These are phyloP conservation scores for Dispira simplex DNA, from an alignment of 192 early-diverging fungal species.

Conservation along the genomic window DNA sequence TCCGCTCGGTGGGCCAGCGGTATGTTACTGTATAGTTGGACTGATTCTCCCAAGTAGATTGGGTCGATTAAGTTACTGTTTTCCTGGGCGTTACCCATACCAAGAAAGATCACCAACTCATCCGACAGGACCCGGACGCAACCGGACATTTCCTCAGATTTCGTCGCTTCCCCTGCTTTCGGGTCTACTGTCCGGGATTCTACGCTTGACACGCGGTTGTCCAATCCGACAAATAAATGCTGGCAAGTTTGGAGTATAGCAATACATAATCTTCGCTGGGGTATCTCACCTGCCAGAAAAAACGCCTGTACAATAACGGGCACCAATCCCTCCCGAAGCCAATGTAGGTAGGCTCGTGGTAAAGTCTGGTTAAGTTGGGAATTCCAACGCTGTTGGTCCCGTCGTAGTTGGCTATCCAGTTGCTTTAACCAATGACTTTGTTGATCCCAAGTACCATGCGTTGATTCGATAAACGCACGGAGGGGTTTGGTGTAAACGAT, in stretches of 20 bases:
- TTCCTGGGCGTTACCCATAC: no score
- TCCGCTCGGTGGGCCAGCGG: no score
- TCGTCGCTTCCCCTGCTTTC: no score
- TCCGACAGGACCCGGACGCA: no score
- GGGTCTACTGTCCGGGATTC: no score
- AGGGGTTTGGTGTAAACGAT: not conserved
- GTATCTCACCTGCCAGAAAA: not conserved
- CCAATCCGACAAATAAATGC: not conserved
- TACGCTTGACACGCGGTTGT: not conserved
- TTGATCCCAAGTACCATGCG: not conserved
- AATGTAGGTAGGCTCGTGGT: not conserved
- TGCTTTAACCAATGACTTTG: constrained; percentile 1
- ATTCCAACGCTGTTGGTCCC: no score
- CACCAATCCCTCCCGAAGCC: not conserved
- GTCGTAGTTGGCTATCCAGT: not conserved
- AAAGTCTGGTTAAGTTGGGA: no score
- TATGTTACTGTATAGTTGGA: no score
- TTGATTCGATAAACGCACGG: not conserved
- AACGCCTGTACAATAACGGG: not conserved
- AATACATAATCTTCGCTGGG: not conserved
- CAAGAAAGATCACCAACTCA: no score
- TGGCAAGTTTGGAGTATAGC: not conserved
- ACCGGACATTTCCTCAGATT: no score
- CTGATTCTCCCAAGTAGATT: no score
- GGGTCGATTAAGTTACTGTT: no score